Base-by-base conservation (phyloP, 73 alveolate species). In the Tetrahymena malaccensis region DNA sequence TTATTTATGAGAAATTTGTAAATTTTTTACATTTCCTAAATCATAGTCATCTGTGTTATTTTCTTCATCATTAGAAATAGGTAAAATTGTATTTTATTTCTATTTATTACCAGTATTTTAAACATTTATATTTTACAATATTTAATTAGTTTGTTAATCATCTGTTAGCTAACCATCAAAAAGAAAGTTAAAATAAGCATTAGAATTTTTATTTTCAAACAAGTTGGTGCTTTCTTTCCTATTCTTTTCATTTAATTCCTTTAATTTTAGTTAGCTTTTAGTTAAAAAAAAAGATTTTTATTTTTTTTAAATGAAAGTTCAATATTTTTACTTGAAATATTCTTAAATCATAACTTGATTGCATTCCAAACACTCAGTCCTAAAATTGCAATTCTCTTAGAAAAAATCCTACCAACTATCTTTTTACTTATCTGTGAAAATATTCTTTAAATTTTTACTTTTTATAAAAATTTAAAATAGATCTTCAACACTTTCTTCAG, bases 341-440 rank as follows among this genome's bases (percentile, higher is more conserved):
- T 70, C 89, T 11, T 70, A n/a, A 4, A 12, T 11, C 34, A 70
- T 70, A 70, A 7, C 11, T 70, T 70, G 37, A 85, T 95, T 95
- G 27, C 97, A 95, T 25, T 85, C 94, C 31, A 95, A 95, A 33
- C 97, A 95, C 43, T 89, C 94, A 16, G 97, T 95, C 85, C 97
- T 95, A 55, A 95, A 95, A 25, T 22, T 95, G 35, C 95, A 43
- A 34, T 95, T 22, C 55, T 95, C 70, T 5, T 94, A 94, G 35
- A 95, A 95, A 93, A 89, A 95, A 31, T 95, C 94, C 56, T 95
- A n/a, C 97, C 97, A 95, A 44, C 94, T 93, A 89, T 95, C 97
- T 1, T 85, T 95, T 55, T 95, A 83, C 43, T 93, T 95, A 21
- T 94, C 97, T 34, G 55, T 16, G 10, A 93, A 33, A 19, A 95